Base-by-base conservation (phyloP, 306 rosid genomes). In the Boehmeria nivea region DNA sequence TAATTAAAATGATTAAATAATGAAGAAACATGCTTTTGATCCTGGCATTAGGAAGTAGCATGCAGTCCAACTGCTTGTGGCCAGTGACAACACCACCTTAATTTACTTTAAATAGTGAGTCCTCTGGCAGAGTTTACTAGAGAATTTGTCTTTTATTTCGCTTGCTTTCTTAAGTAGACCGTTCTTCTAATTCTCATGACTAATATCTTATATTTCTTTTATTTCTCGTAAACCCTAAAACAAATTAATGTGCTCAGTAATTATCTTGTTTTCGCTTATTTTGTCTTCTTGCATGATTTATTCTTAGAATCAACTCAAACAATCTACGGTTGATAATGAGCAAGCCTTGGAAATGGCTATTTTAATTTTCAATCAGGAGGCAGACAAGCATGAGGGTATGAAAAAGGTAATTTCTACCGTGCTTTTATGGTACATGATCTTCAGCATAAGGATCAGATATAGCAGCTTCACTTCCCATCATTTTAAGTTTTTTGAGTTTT, bases 261-360 rank as follows among this genome's bases (percentile, higher is more conserved):
- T 31, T 31, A 31, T 4, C 36, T 31, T 31, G 5, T 31, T 31
- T 31, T 4, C 9, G 36, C 36, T 31, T 4, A 31, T 5, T 70
- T 64, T 61, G 55, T n/a, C 21, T 36, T 72, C 58, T 62, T 69
- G 61, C 67, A 34, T 72, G 64, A 61, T 62, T 39, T 59, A 47
- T 74, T 39, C 63, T 53, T 82, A 91, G 95, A 82, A 76, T 82
- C 85, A 82, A 72, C 74, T 71, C 27, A 74, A 73, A 61, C 94
- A 70, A 73, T 73, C 76, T 58, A 51, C 60, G 64, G 72, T 72
- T 72, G 95, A 82, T 72, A 68, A 74, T 72, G 91, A 84, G 43
- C 93, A 82, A 68, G 79, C 76, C 61, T 69, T 91, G 68, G 98
- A 91, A 63, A 74, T 61, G 70, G 87, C 98, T 61, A 86, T 87